Evolutionary conservation across 257 asterid species (phyloP).

Genomic region (Paulownia fortunei): DNA sequence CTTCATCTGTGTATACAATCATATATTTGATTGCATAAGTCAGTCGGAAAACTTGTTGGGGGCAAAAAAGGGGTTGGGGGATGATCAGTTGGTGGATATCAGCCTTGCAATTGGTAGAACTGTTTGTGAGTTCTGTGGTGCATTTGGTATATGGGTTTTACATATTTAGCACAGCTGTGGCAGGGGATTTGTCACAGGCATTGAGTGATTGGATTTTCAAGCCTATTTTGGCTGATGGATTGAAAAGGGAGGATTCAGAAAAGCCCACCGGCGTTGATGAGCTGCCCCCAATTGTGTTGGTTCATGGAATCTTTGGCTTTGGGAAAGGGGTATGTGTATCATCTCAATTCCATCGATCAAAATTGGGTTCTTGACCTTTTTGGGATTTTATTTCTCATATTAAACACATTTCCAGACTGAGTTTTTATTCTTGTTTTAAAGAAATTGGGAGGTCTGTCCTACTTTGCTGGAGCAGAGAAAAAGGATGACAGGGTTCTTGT

Average conservation of each 20-base stretch:
- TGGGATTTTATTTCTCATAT: slow-evolving; percentile 3
- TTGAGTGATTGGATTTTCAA: slow-evolving; percentile 67
- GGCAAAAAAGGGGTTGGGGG: neutral
- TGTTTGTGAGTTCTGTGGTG: slow-evolving; percentile 73
- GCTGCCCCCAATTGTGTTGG: slow-evolving; percentile 92
- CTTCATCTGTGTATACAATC: neutral
- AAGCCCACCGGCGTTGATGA: slow-evolving; percentile 49
- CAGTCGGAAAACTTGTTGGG: neutral
- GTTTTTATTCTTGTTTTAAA: slow-evolving; percentile 33
- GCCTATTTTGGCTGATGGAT: slow-evolving; percentile 56
- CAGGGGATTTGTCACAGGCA: slow-evolving; percentile 82
- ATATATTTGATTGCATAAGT: neutral
- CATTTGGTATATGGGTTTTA: slow-evolving; percentile 90
- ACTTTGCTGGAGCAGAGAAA: slow-evolving; percentile 98
- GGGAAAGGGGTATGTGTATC: slow-evolving; percentile 87
- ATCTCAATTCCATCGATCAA: neutral
- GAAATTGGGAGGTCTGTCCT: slow-evolving; percentile 93
- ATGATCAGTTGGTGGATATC: slow-evolving; percentile 85
- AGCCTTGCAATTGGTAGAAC: slow-evolving; percentile 70
- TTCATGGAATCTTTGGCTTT: slow-evolving; percentile 96
- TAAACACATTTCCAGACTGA: slow-evolving; percentile 3
- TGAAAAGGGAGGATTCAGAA: slow-evolving; percentile 46
- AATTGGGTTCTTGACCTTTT: neutral
- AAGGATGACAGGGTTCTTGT: slow-evolving; percentile 96
- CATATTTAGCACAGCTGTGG: slow-evolving; percentile 90